phyloP scores from a whole-genome alignment of 441 rosid genomes.

The Adansonia rubrostipa region DNA sequence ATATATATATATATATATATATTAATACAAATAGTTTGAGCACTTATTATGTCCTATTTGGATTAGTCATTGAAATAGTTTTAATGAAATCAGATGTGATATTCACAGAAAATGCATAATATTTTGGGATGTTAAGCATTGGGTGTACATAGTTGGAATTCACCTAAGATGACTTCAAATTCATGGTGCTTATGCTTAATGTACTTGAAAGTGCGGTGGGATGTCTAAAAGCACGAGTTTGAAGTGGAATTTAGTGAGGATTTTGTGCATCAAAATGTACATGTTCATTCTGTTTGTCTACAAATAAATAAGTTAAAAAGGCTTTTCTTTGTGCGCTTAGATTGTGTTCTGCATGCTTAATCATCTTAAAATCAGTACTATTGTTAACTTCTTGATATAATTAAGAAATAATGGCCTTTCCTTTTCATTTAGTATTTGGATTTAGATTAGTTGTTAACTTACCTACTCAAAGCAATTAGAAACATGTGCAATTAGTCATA shows the following conservation, averaged over 20 bases:
- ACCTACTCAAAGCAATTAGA: background rate
- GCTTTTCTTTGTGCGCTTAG: background rate
- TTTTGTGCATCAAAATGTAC: conserved; percentile 4
- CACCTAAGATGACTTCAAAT: background rate
- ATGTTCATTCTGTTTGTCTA: background rate
- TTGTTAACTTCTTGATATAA: background rate
- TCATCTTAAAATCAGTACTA: background rate
- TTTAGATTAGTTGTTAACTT: background rate
- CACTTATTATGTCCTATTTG: background rate
- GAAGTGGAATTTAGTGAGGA: background rate
- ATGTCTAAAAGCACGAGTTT: background rate
- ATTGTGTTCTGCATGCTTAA: background rate
- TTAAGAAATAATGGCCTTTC: background rate
- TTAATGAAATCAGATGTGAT: background rate
- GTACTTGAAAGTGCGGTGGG: background rate
- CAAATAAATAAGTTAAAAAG: background rate
- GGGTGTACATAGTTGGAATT: background rate
- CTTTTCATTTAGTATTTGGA: background rate
- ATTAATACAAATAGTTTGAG: background rate
- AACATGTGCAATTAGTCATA: background rate
- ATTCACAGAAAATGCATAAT: background rate
- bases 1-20: too few species aligned
- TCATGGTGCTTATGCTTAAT: background rate
- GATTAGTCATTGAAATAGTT: background rate
- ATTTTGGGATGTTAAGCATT: background rate